Conservation (phyloP, 495 filamentous ascomycete genomes). For the Xylaria telfairii region DNA sequence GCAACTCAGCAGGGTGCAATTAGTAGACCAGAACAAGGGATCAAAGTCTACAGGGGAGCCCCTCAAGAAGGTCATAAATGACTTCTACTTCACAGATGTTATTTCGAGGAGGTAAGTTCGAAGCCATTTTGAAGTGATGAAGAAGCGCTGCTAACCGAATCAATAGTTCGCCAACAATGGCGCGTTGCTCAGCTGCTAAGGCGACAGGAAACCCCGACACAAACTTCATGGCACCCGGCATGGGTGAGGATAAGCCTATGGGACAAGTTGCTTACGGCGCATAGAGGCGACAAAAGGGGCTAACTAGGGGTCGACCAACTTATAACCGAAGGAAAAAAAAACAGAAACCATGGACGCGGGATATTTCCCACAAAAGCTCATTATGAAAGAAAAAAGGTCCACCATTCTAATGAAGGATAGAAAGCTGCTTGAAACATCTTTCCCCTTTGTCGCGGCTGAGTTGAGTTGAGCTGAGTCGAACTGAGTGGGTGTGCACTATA, state of each 20-base stretch:
- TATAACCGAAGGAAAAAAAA: neutral
- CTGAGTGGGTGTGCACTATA: constrained; percentile 12
- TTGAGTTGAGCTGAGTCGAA: constrained; percentile 3
- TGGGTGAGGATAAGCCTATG: constrained; percentile 57
- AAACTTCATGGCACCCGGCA: constrained; percentile 86
- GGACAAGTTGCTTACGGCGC: constrained; percentile 57
- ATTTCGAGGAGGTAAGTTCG: constrained; percentile 85
- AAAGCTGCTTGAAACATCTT: neutral
- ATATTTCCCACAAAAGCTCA: neutral
- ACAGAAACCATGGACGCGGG: constrained; percentile 8
- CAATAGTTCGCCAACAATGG: constrained; percentile 91
- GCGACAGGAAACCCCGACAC: constrained; percentile 70
- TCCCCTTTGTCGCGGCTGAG: constrained; percentile 5
- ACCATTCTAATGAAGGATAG: constrained; percentile 1
- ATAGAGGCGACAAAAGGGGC: constrained; percentile 31
- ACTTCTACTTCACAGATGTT: constrained; percentile 97
- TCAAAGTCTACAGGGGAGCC: constrained; percentile 67
- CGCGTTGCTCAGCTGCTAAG: constrained; percentile 89
- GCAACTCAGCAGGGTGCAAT: constrained; percentile 83
- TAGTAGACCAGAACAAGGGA: constrained; percentile 95
- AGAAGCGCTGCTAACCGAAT: constrained; percentile 38
- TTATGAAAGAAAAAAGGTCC: neutral
- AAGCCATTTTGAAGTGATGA: constrained; percentile 6
- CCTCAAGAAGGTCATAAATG: constrained; percentile 83
- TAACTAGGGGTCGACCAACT: neutral